phyloP scores from a whole-genome alignment of 2,329 filamentous ascomycete genomes.

The Penicillium verrucosum region DNA sequence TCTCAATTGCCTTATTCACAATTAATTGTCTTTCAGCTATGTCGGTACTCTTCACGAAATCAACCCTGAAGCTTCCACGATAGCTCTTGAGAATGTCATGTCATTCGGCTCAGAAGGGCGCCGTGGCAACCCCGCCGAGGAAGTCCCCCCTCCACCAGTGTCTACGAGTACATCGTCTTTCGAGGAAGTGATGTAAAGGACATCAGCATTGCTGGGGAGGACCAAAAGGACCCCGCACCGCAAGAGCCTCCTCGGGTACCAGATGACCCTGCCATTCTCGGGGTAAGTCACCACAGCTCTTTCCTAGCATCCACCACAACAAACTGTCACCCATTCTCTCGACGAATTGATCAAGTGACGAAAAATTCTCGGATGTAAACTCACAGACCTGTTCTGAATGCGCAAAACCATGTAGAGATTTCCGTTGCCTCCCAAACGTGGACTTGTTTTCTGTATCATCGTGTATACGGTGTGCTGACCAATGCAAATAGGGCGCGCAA shows the following conservation, averaged over 20 bases:
- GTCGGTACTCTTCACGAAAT: conserved; percentile 95
- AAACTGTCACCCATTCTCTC: conserved; percentile 5
- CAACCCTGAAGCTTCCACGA: conserved; percentile 94
- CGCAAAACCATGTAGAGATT: conserved; percentile 95
- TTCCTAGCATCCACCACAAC: conserved; percentile 3
- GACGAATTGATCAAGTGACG: conserved; percentile 53
- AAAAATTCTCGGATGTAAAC: conserved; percentile 99
- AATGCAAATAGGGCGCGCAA: conserved; percentile 40
- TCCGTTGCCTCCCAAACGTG: conserved; percentile 77
- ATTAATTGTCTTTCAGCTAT: conserved; percentile 62
- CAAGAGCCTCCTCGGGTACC: conserved; percentile 74
- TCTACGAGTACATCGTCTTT: conserved; percentile 99
- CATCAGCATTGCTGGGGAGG: conserved; percentile 82
- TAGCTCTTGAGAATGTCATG: conserved; percentile 92
- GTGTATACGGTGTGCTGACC: conserved; percentile 19
- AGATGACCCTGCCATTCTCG: conserved; percentile 93
- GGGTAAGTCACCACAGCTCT: conserved; percentile 67
- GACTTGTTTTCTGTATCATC: not conserved
- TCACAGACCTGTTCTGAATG: conserved; percentile 73
- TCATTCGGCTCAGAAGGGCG: conserved; percentile 94
- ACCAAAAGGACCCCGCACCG: conserved; percentile 67
- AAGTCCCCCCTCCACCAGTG: conserved; percentile 80
- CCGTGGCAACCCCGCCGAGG: conserved; percentile 71
- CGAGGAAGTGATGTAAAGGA: conserved; percentile 98
- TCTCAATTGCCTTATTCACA: conserved; percentile 15